These are phyloP conservation scores for Pythium coloratum DNA, from an alignment of 352 stramenopile species.

Conservation along the genomic window DNA sequence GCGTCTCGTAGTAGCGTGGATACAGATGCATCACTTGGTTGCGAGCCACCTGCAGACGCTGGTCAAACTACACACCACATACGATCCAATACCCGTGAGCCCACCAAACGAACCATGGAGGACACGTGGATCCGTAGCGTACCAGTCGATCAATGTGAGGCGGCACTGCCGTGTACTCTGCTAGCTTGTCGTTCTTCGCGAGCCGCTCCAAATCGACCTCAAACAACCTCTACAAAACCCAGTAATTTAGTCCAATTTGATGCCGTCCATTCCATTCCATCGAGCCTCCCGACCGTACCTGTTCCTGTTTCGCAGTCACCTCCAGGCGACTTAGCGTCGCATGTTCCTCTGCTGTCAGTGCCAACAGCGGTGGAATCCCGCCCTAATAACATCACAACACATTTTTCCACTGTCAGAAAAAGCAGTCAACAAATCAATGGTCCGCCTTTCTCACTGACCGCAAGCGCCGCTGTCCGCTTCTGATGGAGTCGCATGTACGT, in stretches of 20 bases:
- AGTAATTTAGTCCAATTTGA: too few species aligned
- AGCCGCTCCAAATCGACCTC: constrained; percentile 19
- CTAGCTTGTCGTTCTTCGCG: constrained; percentile 23
- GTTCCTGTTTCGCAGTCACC: constrained; percentile 35
- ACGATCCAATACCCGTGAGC: too few species aligned
- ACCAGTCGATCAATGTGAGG: constrained; percentile 21
- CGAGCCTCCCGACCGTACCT: constrained; percentile 18
- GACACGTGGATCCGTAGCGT: neutral
- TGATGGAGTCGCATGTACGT: constrained; percentile 47
- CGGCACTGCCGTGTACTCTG: constrained; percentile 18
- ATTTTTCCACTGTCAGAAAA: neutral
- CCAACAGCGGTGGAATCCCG: constrained; percentile 56
- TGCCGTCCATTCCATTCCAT: neutral
- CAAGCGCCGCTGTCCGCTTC: constrained; percentile 42
- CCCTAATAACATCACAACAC: constrained; percentile 32
- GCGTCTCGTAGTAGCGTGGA: constrained; percentile 54
- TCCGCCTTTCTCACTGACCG: constrained; percentile 30
- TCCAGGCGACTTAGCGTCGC: constrained; percentile 43
- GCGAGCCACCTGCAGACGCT: constrained; percentile 39
- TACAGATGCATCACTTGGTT: constrained; percentile 74
- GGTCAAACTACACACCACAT: constrained; percentile 32
- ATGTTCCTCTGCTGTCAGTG: constrained; percentile 44
- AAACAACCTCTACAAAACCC: constrained; percentile 12
- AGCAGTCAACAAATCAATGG: neutral
- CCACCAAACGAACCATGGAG: too few species aligned